Percentiles rank a stretch among this genome's conserved stretches.
phyloP scores from a whole-genome alignment of 1,284 basidiomycete species.

The Tausonia pullulans region DNA sequence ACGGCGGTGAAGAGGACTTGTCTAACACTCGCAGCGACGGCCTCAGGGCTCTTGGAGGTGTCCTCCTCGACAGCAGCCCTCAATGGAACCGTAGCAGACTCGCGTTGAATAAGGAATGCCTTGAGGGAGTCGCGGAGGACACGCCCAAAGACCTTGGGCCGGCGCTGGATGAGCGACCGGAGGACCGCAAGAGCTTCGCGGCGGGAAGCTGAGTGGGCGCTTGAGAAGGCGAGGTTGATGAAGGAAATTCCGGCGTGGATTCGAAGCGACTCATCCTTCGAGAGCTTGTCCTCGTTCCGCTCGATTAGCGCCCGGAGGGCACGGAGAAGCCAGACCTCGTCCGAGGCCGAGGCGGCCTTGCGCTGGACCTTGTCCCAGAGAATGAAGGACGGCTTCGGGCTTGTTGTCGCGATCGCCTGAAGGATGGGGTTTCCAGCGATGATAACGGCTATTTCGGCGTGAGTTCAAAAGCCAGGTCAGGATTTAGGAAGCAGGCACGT shows the following conservation, averaged over 20 bases:
- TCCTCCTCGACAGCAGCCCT: not conserved
- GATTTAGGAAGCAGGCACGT: not conserved
- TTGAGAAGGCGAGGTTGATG: constrained; percentile 49
- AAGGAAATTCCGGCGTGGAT: constrained; percentile 52
- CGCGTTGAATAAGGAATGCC: constrained; percentile 26
- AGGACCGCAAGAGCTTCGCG: constrained; percentile 42
- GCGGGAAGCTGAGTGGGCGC: constrained; percentile 41
- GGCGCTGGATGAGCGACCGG: constrained; percentile 26
- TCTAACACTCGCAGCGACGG: not conserved
- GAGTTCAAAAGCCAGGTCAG: not conserved
- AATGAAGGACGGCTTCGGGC: constrained; percentile 67
- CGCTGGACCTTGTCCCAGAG: constrained; percentile 77
- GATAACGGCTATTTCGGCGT: not conserved
- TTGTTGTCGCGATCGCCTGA: constrained; percentile 31
- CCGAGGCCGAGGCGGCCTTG: constrained; percentile 51
- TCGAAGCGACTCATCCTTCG: constrained; percentile 49
- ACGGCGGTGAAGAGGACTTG: constrained; percentile 13
- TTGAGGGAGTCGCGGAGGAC: constrained; percentile 50
- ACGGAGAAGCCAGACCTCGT: constrained; percentile 68
- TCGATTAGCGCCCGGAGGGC: constrained; percentile 47
- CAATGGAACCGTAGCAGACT: not conserved
- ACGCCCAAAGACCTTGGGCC: constrained; percentile 43
- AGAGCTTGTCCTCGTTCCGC: constrained; percentile 45
- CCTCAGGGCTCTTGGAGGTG: not conserved
- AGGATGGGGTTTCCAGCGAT: constrained; percentile 28